Evolutionary conservation across 1,139 yeast genomes (phyloP).

Genomic region (Yamadazyma jaroonii): DNA sequence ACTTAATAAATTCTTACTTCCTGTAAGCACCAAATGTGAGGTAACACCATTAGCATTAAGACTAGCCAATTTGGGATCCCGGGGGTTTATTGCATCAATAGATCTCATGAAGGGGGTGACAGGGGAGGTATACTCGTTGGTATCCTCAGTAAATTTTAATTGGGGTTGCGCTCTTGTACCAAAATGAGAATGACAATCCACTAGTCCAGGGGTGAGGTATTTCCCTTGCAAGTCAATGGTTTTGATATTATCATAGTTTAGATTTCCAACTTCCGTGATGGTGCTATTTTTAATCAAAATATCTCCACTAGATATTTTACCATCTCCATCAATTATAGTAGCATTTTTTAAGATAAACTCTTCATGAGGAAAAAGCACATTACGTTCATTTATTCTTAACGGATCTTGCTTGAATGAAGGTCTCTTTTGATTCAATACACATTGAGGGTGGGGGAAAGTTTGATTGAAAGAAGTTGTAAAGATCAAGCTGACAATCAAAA

Average conservation of each 20-base stretch:
- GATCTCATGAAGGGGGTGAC: slow-evolving; percentile 6
- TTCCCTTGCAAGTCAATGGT: slow-evolving; percentile 2
- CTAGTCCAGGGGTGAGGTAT: slow-evolving; percentile 6
- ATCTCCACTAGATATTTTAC: background rate
- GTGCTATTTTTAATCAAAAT: slow-evolving; percentile 3
- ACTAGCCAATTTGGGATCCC: slow-evolving; percentile 6
- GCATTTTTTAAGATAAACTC: slow-evolving; percentile 4
- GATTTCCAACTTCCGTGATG: background rate
- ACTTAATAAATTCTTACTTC: slow-evolving; percentile 6
- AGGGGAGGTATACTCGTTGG: slow-evolving; percentile 6
- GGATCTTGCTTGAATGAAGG: slow-evolving; percentile 1
- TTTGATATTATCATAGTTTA: background rate
- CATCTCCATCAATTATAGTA: slow-evolving; percentile 6
- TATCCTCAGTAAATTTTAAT: slow-evolving; percentile 6
- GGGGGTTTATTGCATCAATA: slow-evolving; percentile 7
- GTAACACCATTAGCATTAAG: slow-evolving; percentile 6
- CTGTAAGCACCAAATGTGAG: slow-evolving; percentile 6
- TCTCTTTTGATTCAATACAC: slow-evolving; percentile 1
- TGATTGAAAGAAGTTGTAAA: background rate
- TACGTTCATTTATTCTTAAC: slow-evolving; percentile 5
- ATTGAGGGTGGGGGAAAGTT: background rate
- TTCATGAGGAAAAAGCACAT: slow-evolving; percentile 3
- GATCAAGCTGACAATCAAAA: too few species aligned
- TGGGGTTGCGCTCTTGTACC: slow-evolving; percentile 9
- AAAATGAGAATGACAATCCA: slow-evolving; percentile 8